phyloP scores from a whole-genome alignment of 495 filamentous ascomycete genomes.

The Penicillium goetzii region DNA sequence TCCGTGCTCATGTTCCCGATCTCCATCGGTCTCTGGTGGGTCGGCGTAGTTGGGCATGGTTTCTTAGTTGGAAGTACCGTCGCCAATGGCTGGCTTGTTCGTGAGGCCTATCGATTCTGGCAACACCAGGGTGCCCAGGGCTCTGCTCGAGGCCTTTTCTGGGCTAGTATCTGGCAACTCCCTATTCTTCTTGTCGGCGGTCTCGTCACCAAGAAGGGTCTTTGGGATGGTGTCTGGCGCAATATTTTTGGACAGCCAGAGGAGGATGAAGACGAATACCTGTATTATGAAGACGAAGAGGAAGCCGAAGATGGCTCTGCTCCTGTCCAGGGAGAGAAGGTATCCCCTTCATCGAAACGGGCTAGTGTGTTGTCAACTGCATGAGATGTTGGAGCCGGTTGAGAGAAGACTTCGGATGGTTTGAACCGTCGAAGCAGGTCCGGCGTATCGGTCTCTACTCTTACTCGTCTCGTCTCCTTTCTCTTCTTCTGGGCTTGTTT shows the following conservation, averaged over 20 bases:
- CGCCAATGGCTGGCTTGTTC: slow-evolving; percentile 84
- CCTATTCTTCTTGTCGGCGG: slow-evolving; percentile 89
- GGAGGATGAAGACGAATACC: slow-evolving; percentile 45
- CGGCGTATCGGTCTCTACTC: background rate
- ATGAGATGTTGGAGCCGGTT: slow-evolving; percentile 3
- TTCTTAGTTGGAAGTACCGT: slow-evolving; percentile 81
- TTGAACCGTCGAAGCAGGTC: background rate
- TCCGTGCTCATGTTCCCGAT: slow-evolving; percentile 86
- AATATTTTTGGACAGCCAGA: slow-evolving; percentile 60
- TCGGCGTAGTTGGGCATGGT: slow-evolving; percentile 81
- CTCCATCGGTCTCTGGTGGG: slow-evolving; percentile 78
- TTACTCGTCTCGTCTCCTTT: slow-evolving; percentile 8
- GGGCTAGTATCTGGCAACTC: slow-evolving; percentile 97
- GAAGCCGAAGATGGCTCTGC: slow-evolving; percentile 21
- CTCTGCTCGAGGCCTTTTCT: slow-evolving; percentile 84
- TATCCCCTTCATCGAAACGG: slow-evolving; percentile 14
- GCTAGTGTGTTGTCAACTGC: slow-evolving; percentile 22
- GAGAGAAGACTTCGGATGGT: background rate
- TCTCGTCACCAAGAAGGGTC: slow-evolving; percentile 90
- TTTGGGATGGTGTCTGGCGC: slow-evolving; percentile 85
- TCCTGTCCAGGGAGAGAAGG: background rate
- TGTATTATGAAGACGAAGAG: slow-evolving; percentile 46
- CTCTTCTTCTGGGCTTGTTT: slow-evolving; percentile 12
- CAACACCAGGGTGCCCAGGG: slow-evolving; percentile 75
- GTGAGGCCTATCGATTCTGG: slow-evolving; percentile 84